A percentile compares a stretch with the other conserved stretches of the same genome.
Conservation (phyloP, 2,329 filamentous ascomycete species). For the Falciphora oryzae region DNA sequence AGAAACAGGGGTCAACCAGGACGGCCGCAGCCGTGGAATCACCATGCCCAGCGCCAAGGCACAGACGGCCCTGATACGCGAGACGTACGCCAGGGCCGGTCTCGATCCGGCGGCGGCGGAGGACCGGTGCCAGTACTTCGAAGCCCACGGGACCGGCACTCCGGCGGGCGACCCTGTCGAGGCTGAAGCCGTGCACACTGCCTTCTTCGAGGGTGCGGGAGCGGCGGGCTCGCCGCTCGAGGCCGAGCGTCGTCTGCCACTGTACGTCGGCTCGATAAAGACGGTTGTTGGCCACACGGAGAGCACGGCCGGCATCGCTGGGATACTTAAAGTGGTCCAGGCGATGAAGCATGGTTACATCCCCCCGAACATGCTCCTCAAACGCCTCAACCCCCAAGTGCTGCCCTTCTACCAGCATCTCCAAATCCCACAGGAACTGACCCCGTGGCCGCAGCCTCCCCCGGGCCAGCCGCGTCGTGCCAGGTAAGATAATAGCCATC, state of each 20-base stretch:
- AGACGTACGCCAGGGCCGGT: slow-evolving; percentile 14
- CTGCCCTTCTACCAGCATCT: slow-evolving; percentile 21
- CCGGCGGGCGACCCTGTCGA: slow-evolving; percentile 20
- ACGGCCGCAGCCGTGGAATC: slow-evolving; percentile 17
- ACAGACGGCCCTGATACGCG: slow-evolving; percentile 16
- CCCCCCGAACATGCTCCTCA: slow-evolving; percentile 27
- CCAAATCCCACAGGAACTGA: slow-evolving; percentile 13
- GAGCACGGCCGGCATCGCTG: slow-evolving; percentile 34
- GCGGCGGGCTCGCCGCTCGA: neutral
- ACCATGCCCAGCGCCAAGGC: slow-evolving; percentile 20
- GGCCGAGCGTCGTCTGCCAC: slow-evolving; percentile 14
- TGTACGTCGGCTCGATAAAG: slow-evolving; percentile 32
- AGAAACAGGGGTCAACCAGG: slow-evolving; percentile 17
- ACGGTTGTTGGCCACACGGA: slow-evolving; percentile 41
- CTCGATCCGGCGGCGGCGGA: slow-evolving; percentile 20
- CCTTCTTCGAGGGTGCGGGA: slow-evolving; percentile 45
- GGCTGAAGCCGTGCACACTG: slow-evolving; percentile 30
- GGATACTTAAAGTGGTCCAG: slow-evolving; percentile 34
- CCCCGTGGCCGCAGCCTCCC: neutral
- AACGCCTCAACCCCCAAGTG: slow-evolving; percentile 21
- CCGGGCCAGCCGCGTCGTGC: neutral
- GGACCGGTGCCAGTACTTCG: slow-evolving; percentile 44
- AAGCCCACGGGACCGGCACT: slow-evolving; percentile 35
- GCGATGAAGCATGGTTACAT: slow-evolving; percentile 31
- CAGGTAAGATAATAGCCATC: neutral